Percentiles rank a stretch among this genome's conserved stretches.
These are phyloP conservation scores for Nitzschia inconspicua DNA, from an alignment of 108 stramenopile species.

Conservation along the genomic window DNA sequence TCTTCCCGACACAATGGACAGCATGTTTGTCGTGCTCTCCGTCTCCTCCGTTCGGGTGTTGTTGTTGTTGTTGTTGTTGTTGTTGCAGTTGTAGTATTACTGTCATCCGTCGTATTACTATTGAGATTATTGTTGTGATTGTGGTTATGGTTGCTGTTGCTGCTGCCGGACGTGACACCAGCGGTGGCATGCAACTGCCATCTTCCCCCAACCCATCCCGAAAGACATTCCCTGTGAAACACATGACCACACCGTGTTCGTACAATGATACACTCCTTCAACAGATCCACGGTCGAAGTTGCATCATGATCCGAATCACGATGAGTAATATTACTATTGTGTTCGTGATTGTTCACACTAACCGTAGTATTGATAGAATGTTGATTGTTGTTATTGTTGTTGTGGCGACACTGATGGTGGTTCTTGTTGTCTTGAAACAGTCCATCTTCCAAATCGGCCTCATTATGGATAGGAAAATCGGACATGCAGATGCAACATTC, in stretches of 20 bases:
- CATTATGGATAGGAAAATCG: conserved; percentile 37
- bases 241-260: conserved; percentile 58
- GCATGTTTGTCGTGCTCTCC: conserved; percentile 41
- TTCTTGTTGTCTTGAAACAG: not conserved
- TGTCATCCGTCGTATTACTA: no score
- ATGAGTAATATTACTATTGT: not conserved
- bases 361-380: not conserved
- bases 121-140: no score
- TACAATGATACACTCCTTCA: conserved; percentile 28
- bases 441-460: conserved; percentile 8
- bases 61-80: conserved; percentile 8
- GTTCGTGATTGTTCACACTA: not conserved
- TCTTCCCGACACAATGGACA: conserved; percentile 63
- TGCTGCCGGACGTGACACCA: no score
- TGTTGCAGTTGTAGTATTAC: conserved; percentile 8
- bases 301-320: conserved; percentile 5
- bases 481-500: conserved; percentile 79
- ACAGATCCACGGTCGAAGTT: not conserved
- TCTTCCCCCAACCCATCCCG: conserved; percentile 55
- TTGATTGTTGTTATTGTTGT: not conserved
- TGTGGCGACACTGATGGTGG: no score
- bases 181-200: no score
- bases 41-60: conserved; percentile 14
- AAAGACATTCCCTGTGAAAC: conserved; percentile 50
- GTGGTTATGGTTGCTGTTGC: conserved; percentile 1